Percentiles rank a stretch among this genome's conserved stretches.
Evolutionary conservation across 164 flowering plant species (phyloP).

Genomic region (Berberis vulgaris): DNA sequence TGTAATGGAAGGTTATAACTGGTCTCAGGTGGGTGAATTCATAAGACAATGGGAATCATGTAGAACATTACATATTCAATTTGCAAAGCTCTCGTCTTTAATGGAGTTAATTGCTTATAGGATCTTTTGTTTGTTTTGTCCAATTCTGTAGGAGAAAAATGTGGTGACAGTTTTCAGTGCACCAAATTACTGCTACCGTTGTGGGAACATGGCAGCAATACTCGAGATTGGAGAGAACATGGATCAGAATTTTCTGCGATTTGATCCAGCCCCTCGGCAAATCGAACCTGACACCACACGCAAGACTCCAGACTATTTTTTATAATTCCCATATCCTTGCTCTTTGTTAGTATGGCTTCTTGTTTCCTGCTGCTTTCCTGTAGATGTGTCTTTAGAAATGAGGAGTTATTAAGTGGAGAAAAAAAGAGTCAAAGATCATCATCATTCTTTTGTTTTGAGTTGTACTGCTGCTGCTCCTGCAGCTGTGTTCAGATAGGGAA

Average conservation of each 20-base stretch:
- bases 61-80: too few relatives aligned
- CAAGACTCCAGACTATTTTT: constrained; percentile 86
- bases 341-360: constrained; percentile 15
- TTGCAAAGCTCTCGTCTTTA: neutral
- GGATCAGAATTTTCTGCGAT: constrained; percentile 82
- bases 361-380: constrained; percentile 19
- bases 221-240: constrained; percentile 82
- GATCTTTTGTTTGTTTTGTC: neutral
- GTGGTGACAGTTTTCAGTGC: constrained; percentile 85
- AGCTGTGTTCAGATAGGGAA: constrained; percentile 11
- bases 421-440: constrained; percentile 8
- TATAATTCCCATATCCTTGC: constrained; percentile 28
- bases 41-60: neutral
- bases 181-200: constrained; percentile 84
- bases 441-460: constrained; percentile 49
- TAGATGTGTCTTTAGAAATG: constrained; percentile 34
- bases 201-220: constrained; percentile 93
- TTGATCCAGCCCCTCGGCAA: constrained; percentile 86
- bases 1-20: constrained; percentile 83
- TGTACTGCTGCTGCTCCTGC: constrained; percentile 25
- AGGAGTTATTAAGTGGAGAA: constrained; percentile 24
- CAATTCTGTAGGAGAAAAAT: constrained; percentile 46
- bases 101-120: neutral
- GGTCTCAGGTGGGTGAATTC: constrained; percentile 59
- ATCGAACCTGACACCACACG: constrained; percentile 79